These are phyloP conservation scores for Chiua sp. DNA, from an alignment of 1,284 basidiomycete species.

Conservation along the genomic window DNA sequence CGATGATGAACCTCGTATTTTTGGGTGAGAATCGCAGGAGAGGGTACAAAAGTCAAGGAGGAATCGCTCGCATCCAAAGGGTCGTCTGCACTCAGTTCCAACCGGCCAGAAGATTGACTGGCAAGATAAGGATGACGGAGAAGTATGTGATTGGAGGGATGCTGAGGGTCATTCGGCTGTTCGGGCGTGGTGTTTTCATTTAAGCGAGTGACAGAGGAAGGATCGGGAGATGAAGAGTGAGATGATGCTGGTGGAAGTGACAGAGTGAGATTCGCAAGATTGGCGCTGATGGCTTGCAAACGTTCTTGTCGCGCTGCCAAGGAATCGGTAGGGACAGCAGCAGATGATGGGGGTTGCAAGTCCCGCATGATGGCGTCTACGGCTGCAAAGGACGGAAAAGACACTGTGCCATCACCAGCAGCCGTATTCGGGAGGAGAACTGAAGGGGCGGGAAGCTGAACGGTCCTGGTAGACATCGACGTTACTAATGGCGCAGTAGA, in stretches of 20 bases:
- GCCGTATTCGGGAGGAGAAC: no score
- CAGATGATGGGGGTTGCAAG: not conserved
- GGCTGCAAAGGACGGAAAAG: not conserved
- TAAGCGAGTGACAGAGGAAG: not conserved
- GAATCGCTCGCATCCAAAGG: not conserved
- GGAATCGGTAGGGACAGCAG: slow-evolving; percentile 5
- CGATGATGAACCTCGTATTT: slow-evolving; percentile 19
- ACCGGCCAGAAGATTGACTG: not conserved
- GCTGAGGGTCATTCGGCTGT: slow-evolving; percentile 5
- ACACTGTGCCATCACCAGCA: not conserved
- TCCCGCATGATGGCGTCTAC: slow-evolving; percentile 5
- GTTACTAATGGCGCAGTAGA: no score
- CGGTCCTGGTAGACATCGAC: no score
- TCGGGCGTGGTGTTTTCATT: not conserved
- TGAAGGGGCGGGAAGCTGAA: not conserved
- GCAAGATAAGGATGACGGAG: slow-evolving; percentile 12
- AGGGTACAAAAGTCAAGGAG: not conserved
- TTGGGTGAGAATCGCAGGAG: slow-evolving; percentile 7
- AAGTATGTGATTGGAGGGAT: not conserved
- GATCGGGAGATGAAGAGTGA: slow-evolving; percentile 11
- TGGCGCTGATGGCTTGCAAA: slow-evolving; percentile 21
- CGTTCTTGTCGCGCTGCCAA: slow-evolving; percentile 17
- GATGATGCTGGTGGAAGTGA: slow-evolving; percentile 5
- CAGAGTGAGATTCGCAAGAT: slow-evolving; percentile 15
- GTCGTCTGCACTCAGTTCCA: not conserved